Conservation (phyloP, 106 monocot species). For the Dendrobium officinale region DNA sequence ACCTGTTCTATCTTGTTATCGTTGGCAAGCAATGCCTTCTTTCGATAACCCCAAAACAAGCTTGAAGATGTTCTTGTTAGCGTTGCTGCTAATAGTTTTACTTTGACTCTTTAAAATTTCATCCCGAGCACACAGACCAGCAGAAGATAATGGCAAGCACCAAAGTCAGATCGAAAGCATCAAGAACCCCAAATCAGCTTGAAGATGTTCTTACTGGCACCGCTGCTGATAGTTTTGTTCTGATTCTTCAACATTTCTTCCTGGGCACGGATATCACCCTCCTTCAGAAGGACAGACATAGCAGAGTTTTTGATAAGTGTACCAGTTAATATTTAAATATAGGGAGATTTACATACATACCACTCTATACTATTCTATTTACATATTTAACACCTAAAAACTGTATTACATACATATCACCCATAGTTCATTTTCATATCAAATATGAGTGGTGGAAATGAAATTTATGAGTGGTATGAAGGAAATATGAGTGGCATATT, state of each 20-base stretch:
- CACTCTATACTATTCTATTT: no score
- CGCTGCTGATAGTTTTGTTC: constrained; percentile 26
- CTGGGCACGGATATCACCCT: constrained; percentile 59
- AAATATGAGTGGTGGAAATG: no score
- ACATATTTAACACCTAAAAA: no score
- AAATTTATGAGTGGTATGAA: no score
- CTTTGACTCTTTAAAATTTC: constrained; percentile 69
- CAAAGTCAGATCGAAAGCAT: neutral
- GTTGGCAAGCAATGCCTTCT: no score
- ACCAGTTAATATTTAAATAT: neutral
- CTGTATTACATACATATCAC: no score
- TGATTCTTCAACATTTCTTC: constrained; percentile 81
- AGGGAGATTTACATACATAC: no score
- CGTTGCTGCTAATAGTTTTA: constrained; percentile 28
- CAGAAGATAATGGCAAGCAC: no score
- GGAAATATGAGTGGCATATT: no score
- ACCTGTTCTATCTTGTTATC: no score
- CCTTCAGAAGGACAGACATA: constrained; percentile 27
- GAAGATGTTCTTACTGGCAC: constrained; percentile 92
- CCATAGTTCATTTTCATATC: no score
- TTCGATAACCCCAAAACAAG: constrained; percentile 45
- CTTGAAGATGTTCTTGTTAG: constrained; percentile 87
- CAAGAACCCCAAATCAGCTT: constrained; percentile 69
- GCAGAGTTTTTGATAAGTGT: neutral
- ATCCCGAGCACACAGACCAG: constrained; percentile 29